A percentile compares a stretch with the other conserved stretches of the same genome.
Evolutionary conservation across 192 early-diverging fungal genomes (phyloP).

Genomic region (Geranomyces variabilis): DNA sequence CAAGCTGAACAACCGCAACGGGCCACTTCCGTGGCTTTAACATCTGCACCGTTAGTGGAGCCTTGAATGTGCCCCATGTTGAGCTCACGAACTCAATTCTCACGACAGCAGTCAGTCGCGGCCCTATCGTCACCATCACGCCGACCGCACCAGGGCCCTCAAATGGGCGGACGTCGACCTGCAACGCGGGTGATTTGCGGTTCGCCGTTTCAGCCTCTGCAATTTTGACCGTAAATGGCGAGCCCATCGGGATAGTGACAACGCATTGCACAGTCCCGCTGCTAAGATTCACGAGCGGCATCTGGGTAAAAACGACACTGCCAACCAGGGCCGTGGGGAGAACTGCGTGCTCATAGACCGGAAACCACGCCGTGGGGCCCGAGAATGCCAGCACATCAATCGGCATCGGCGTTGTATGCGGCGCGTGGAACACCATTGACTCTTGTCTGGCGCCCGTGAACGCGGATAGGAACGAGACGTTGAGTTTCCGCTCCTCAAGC

Average conservation of each 20-base stretch:
- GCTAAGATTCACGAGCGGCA: conserved; percentile 54
- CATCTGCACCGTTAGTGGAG: conserved; percentile 38
- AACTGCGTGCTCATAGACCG: conserved; percentile 50
- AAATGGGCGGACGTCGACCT: conserved; percentile 42
- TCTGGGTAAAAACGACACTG: conserved; percentile 17
- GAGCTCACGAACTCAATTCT: conserved; percentile 42
- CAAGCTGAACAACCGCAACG: conserved; percentile 37
- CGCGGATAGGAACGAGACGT: conserved; percentile 42
- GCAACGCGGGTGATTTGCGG: conserved; percentile 15
- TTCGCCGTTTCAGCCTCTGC: conserved; percentile 41
- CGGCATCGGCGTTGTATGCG: conserved; percentile 28
- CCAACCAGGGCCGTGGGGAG: conserved; percentile 38
- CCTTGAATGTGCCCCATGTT: conserved; percentile 46
- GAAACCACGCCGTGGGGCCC: conserved; percentile 48
- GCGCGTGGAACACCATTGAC: conserved; percentile 41
- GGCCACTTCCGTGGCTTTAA: conserved; percentile 48
- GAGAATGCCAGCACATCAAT: conserved; percentile 45
- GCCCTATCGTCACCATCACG: conserved; percentile 37
- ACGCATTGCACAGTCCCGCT: conserved; percentile 26
- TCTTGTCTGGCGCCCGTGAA: conserved; percentile 52
- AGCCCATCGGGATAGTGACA: conserved; percentile 35
- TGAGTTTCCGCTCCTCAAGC: conserved; percentile 37
- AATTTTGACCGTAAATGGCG: conserved; percentile 46
- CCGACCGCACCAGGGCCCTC: conserved; percentile 44
- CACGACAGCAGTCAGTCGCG: conserved; percentile 44